phyloP scores from a whole-genome alignment of 139 green algal genomes.

The Picochlorum costavermella region DNA sequence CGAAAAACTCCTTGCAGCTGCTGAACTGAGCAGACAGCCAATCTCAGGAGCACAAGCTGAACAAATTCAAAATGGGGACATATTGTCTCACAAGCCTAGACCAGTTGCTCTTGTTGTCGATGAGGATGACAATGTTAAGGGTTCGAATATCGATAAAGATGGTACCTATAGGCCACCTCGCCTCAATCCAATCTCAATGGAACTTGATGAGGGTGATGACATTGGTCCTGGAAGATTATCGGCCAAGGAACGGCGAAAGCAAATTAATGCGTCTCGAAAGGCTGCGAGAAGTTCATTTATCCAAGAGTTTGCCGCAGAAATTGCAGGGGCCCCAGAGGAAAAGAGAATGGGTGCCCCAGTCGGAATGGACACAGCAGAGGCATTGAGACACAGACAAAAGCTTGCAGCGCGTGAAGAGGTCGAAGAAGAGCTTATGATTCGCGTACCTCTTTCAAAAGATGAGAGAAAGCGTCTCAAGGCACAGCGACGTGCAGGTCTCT shows the following conservation, averaged over 20 bases:
- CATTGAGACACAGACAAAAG: slow-evolving; percentile 46
- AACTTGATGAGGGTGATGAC: slow-evolving; percentile 30
- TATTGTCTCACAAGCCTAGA: slow-evolving; percentile 51
- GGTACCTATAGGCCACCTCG: slow-evolving; percentile 82
- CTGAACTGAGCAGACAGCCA: not conserved
- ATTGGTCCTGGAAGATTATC: slow-evolving; percentile 5
- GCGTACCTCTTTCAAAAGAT: slow-evolving; percentile 69
- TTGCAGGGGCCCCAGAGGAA: slow-evolving; percentile 78
- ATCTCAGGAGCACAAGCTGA: not conserved
- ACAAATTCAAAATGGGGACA: slow-evolving; percentile 22
- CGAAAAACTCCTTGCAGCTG: slow-evolving; percentile 82
- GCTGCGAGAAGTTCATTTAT: slow-evolving; percentile 56
- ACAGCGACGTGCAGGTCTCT: slow-evolving; percentile 33
- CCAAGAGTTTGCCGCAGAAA: slow-evolving; percentile 56
- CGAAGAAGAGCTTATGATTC: slow-evolving; percentile 87
- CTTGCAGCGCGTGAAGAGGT: slow-evolving; percentile 60
- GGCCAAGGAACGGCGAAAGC: slow-evolving; percentile 25
- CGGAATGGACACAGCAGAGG: slow-evolving; percentile 33
- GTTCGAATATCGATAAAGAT: slow-evolving; percentile 10
- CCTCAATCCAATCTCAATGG: slow-evolving; percentile 79
- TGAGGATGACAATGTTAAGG: slow-evolving; percentile 2
- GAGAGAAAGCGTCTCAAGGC: slow-evolving; percentile 70
- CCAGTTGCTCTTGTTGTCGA: slow-evolving; percentile 58
- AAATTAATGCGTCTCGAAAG: slow-evolving; percentile 32
- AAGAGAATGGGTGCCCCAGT: slow-evolving; percentile 21